Conservation (phyloP, 257 asterid species). For the Solanum raphanifolium region DNA sequence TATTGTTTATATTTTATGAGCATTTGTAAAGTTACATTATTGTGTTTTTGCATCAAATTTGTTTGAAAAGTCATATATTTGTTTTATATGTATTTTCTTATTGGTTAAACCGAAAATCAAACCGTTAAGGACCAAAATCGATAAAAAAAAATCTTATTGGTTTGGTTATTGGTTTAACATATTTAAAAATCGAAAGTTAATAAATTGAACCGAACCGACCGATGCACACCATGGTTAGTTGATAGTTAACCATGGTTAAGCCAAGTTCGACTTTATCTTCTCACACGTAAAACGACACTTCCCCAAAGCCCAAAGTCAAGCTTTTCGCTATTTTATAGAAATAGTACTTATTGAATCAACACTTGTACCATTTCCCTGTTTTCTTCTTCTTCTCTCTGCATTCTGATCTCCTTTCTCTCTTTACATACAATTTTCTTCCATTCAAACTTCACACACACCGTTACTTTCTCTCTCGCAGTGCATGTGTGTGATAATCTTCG, state of each 20-base stretch:
- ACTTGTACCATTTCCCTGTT: constrained; percentile 20
- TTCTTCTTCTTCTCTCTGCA: constrained; percentile 4
- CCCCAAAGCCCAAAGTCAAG: background rate
- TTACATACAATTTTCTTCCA: constrained; percentile 3
- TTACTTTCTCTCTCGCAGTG: constrained; percentile 13
- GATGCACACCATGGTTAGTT: background rate
- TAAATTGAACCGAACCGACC: too few species aligned
- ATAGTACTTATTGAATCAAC: constrained; percentile 18
- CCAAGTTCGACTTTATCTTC: constrained; percentile 28
- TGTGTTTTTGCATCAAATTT: too few species aligned
- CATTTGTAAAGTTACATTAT: too few species aligned
- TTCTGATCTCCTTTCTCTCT: constrained; percentile 13
- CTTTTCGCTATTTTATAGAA: background rate
- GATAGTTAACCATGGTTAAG: constrained; percentile 10
- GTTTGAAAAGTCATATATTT: too few species aligned
- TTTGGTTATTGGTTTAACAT: too few species aligned
- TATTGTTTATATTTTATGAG: too few species aligned
- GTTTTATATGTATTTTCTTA: too few species aligned
- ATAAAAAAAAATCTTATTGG: too few species aligned
- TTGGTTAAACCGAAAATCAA: too few species aligned
- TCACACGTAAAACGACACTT: constrained; percentile 4
- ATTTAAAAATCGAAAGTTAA: too few species aligned
- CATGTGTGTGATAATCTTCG: background rate
- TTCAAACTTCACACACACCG: background rate
- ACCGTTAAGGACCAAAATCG: too few species aligned